Conservation (phyloP, 1,284 basidiomycete genomes). For the Puccinia triticina region DNA sequence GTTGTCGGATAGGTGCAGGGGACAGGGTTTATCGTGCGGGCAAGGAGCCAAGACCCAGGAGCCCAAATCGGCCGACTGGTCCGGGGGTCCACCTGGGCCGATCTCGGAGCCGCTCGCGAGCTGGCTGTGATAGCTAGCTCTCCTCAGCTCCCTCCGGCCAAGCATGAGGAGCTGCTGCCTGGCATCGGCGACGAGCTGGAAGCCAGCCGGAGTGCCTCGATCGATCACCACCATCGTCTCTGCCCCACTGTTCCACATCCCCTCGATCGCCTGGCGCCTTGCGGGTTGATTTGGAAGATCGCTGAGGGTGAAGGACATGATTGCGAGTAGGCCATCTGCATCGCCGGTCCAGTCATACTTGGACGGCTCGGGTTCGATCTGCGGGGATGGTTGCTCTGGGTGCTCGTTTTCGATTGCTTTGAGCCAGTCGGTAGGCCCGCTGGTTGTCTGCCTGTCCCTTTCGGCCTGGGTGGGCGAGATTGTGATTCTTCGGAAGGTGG, state of each 20-base stretch:
- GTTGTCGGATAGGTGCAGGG: constrained; percentile 65
- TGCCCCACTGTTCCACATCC: constrained; percentile 53
- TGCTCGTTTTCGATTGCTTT: constrained; percentile 11
- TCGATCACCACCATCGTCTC: constrained; percentile 72
- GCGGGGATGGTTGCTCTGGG: background rate
- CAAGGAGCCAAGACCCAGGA: constrained; percentile 66
- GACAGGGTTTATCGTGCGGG: constrained; percentile 86
- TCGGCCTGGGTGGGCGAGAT: constrained; percentile 32
- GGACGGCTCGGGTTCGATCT: background rate
- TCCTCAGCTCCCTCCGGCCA: constrained; percentile 61
- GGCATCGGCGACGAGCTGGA: constrained; percentile 79
- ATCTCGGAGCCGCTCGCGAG: background rate
- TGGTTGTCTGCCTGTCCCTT: background rate
- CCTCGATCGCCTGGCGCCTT: constrained; percentile 24
- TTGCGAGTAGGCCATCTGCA: constrained; percentile 30
- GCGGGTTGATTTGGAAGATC: constrained; percentile 47
- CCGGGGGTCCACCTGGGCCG: constrained; percentile 17
- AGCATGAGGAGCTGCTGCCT: constrained; percentile 74
- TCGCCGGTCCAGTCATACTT: constrained; percentile 4
- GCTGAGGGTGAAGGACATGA: constrained; percentile 47
- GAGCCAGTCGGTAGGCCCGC: background rate
- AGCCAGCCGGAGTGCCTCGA: constrained; percentile 75
- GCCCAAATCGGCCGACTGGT: background rate
- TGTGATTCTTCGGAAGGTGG: constrained; percentile 35
- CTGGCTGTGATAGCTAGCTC: background rate